Evolutionary conservation across 1,284 basidiomycete species (phyloP), one percentile per base, ranked within the genome.

Genomic region (Flammula alnicola): DNA sequence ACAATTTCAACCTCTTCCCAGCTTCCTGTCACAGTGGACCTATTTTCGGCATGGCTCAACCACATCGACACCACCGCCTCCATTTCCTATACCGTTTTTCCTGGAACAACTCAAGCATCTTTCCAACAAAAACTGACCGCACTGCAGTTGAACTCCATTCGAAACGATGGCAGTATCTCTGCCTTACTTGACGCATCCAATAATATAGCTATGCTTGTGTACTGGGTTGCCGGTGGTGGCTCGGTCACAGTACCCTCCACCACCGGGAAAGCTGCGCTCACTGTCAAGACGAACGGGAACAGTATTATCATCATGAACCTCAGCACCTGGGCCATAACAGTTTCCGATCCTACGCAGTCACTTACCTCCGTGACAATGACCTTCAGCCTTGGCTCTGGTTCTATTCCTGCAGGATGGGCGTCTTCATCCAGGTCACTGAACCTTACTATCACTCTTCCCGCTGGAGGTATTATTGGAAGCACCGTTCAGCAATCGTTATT

Each of bases 31-130:
- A 77, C 74, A 2, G 76, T 79, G 39, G 71, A 81, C 60, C 65
- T 86, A 40, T 87, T 85, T 63, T 66, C 77, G 1, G 83, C 84
- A 1, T 84, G 77, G 75, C 65, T 84, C 27, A 57, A 71, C 30
- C 81, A 83, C 55, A 49, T 52, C 14, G 55, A 69, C 30, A 53
- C 63, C 12, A 46, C 47, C 30, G 51, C 62, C 1, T 63, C 79
- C 3, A 60, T 76, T 23, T 69, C 77, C 4, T 87, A 86, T 61
- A 70, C 74, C 11, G 66, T 75, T 29, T 84, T 77, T 64, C 83
- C 83, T 14, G 78, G 72, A 0, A 72, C 73, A 10, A 66, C 64
- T 3, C 43, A 57, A 29, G 54, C 59, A 0, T 44, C 51, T 62
- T 81, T 73, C 44, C 49, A 52, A 6, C 44, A 57, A 47, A 71